Base-by-base conservation (phyloP, 768 basidiomycete genomes). In the Hysterangium stoloniferum region DNA sequence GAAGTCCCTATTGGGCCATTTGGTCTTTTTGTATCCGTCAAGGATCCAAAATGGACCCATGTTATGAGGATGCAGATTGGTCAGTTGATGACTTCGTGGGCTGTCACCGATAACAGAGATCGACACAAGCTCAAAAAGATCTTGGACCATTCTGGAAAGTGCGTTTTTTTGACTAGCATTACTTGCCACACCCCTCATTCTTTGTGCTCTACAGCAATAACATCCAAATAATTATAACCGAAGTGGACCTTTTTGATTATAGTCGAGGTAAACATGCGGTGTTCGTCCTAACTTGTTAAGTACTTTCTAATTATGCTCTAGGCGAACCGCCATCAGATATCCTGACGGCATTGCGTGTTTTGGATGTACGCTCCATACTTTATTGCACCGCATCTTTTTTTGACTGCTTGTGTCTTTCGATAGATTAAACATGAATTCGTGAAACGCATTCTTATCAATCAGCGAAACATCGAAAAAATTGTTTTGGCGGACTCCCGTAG, bases 181-280 rank as follows among this genome's bases (percentile, higher is more conserved):
- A 31, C 27, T 20, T 20, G 4, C 31, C 48, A 29, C n/a, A 38
- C n/a, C n/a, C n/a, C n/a, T n/a, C n/a, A 9, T 28, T 12, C 27
- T n/a, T 22, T 44, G 4, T n/a, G 3, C 28, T 9, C n/a, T 46
- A 13, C 53, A 86, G 84, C 55, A 50, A 35, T 7, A 63, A 74
- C 20, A 68, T 64, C 20, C 66, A 66, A 5, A 79, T 92, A 53
- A 73, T 87, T 57, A 79, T 85, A 46, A 74, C 77, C 20, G 73
- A 77, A 52, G 80, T 74, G 33, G 91, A 94, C 59, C 56, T 87
- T 34, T 97, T 96, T 62, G 89, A 96, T 60, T 94, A 78, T 58
- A 71, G 72, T 32, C 53, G 57, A 1, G 92, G 92, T 24, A 6
- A 41, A 19, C 33, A 12, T 40, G 4, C 17, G n/a, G n/a, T n/a